Base-by-base conservation (phyloP, 495 filamentous ascomycete genomes). In the Aspergillus indologenus region DNA sequence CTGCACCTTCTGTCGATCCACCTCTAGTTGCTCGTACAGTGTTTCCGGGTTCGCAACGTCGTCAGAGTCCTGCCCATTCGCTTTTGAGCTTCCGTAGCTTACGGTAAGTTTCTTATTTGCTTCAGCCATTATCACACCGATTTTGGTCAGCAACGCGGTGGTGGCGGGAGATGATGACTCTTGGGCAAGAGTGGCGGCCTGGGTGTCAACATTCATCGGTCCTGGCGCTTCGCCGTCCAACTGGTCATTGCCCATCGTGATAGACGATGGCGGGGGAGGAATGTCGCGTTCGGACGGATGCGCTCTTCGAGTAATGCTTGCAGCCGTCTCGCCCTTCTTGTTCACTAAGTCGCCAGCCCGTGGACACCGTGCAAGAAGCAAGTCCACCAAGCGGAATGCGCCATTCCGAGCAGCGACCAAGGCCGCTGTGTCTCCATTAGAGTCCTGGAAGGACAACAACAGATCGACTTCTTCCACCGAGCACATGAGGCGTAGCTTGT, bases 401-500 rank as follows among this genome's bases (percentile, higher is more conserved):
- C 75, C 76, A 49, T 88, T 83, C 57, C 89, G 87, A 19, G 92
- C 90, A 8, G 91, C 92, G 24, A 98, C 86, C 54, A 94, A 89
- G 54, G 92, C 79, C 0, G 95, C 91, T 0, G 94, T 96, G 66
- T 98, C 92, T 23, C 92, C 93, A 43, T 89, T 83, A 17, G 84
- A 72, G 69, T 98, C 93, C 65, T 90, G 88, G 20, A 78, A 97
- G 81, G 45, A 96, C 67, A 78, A 56, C 31, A 77, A 20, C 89
- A 79, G 69, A 49, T 88, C 86, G 19, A 96, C 81, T 49, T 90
- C 86, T 55, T 86, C 82, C 18, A 83, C 80, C 11, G 84, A 78
- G 53, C 82, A 81, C 1, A 82, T 79, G 61, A 92, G 87, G 56
- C 82, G 80, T 22, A 98, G 77, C 71, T 87, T 92, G 70, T 92